Evolutionary conservation across 1,139 yeast species (phyloP), one percentile per base, ranked within the genome.

Genomic region (Candida glucosophila): DNA sequence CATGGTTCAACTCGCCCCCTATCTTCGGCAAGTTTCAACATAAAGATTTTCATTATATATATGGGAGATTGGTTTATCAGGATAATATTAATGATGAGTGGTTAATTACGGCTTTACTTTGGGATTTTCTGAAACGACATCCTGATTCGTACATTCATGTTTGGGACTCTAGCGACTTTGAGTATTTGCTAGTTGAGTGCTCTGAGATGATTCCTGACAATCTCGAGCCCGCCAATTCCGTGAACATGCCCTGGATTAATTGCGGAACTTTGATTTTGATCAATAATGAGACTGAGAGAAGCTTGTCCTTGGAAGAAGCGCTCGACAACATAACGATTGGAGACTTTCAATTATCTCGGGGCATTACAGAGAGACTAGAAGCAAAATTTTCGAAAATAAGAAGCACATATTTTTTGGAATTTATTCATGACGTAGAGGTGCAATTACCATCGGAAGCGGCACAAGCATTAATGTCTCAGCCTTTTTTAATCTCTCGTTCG

Each of bases 101-200:
- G 59, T 44, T 71, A 4, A 37, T 73, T 5, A 47, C 63, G 1
- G 51, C 55, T 13, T 26, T 73, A 3, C 47, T 74, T 10, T 44
- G 47, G 27, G 47, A 54, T 16, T 52, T 69, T 28, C 47, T 60
- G 9, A 33, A 25, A 14, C 17, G 18, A 8, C 25, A 36, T 5
- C 41, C 46, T 13, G 53, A 67, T 27, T 34, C 69, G 2, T 69
- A 51, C 39, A 52, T 73, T 6, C 72, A 67, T 28, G 35, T 70
- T 1, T 55, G 58, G 35, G 81, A 76, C 40, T 61, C 67, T 1
- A 27, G 29, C 11, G 77, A 69, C 25, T 72, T 73, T 3, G 85
- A 77, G 33, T 65, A 71, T 24, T 29, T 77, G 4, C 43, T 77
- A 26, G 61, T 69, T 7, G 73, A 70, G 30, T 58, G 67, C 3